Conservation (phyloP, 257 asterid genomes). For the Nicotiana tomentosiformis region DNA sequence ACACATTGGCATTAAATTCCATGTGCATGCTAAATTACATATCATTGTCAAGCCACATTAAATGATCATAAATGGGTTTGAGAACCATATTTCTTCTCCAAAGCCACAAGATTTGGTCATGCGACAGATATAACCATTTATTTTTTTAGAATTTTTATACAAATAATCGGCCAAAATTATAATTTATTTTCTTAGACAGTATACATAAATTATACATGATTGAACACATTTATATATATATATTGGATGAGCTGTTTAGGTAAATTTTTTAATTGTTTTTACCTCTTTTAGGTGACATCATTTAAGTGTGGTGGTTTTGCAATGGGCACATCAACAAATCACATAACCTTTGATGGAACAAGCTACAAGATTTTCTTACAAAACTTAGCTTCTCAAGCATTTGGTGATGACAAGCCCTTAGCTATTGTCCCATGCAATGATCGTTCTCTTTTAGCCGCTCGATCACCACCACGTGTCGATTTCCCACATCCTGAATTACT, state of each 20-base stretch:
- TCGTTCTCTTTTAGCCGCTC: constrained; percentile 68
- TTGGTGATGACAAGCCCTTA: constrained; percentile 54
- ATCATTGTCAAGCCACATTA: background rate
- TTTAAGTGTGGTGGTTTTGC: constrained; percentile 86
- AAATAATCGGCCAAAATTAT: too few species aligned
- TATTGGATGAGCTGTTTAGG: too few species aligned
- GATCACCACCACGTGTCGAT: constrained; percentile 72
- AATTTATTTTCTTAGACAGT: too few species aligned
- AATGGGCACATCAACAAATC: constrained; percentile 64
- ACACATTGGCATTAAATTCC: background rate
- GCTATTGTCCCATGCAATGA: constrained; percentile 51
- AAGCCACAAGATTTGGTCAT: background rate
- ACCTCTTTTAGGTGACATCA: constrained; percentile 51
- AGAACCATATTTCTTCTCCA: background rate
- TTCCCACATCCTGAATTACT: constrained; percentile 82
- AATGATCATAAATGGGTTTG: background rate
- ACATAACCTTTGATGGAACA: constrained; percentile 56
- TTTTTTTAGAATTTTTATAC: background rate
- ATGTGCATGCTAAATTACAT: background rate
- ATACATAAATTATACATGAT: too few species aligned
- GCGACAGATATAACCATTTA: background rate
- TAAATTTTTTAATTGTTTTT: too few species aligned
- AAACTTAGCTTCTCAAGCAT: constrained; percentile 80
- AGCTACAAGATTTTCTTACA: constrained; percentile 60
- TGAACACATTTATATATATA: too few species aligned